Conservation (phyloP, 2,329 filamentous ascomycete genomes). For the Epichloe gansuensis region DNA sequence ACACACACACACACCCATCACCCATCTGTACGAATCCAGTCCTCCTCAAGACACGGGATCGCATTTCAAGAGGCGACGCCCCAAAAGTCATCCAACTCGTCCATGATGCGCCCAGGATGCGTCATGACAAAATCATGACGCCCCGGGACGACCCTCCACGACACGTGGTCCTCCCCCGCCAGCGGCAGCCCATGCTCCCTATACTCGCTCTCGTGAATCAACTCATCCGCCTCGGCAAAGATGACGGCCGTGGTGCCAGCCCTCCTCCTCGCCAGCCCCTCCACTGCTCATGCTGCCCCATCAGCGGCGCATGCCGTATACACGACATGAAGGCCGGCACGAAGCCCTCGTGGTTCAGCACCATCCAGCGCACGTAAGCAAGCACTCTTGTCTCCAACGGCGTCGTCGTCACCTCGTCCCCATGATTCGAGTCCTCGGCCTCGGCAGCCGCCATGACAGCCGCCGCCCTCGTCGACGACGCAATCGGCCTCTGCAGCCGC, state of each 20-base stretch:
- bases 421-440: constrained; percentile 23
- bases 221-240: constrained; percentile 37
- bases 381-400: constrained; percentile 36
- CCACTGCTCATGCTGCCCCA: constrained; percentile 40
- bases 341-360: constrained; percentile 43
- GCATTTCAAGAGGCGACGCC: constrained; percentile 9
- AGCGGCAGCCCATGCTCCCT: constrained; percentile 36
- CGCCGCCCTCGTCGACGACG: constrained; percentile 19
- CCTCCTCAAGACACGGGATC: too few relatives aligned
- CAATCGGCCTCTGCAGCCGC: constrained; percentile 39
- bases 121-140: constrained; percentile 54
- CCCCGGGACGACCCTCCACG: constrained; percentile 39
- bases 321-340: constrained; percentile 48
- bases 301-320: constrained; percentile 41
- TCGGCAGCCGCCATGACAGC: constrained; percentile 21
- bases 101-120: constrained; percentile 31
- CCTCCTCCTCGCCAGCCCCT: constrained; percentile 28
- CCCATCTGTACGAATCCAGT: too few relatives aligned
- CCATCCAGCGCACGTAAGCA: constrained; percentile 45
- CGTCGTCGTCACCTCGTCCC: constrained; percentile 8
- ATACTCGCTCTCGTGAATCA: constrained; percentile 41
- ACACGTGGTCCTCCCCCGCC: constrained; percentile 33
- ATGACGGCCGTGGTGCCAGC: constrained; percentile 37
- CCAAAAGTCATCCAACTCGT: constrained; percentile 38
- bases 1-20: too few relatives aligned